Evolutionary conservation across 768 basidiomycete species (phyloP).

Genomic region (Rhodotorula taiwanensis): DNA sequence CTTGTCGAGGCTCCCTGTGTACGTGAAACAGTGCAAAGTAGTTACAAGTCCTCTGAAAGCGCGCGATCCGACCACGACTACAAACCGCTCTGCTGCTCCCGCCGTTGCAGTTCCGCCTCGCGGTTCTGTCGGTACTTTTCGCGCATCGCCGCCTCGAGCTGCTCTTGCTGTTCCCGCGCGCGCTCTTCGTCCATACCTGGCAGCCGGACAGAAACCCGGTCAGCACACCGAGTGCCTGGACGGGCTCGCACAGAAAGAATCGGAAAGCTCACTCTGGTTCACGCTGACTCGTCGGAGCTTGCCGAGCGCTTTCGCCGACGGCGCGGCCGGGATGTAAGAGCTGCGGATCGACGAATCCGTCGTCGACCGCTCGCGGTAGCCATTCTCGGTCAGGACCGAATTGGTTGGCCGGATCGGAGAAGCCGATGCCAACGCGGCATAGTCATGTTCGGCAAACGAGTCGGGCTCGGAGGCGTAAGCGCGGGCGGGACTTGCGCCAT

Average conservation of each 20-base stretch:
- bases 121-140: constrained; percentile 18
- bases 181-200: not conserved
- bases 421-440: not conserved
- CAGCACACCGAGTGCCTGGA: not conserved
- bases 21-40: too few relatives aligned
- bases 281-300: constrained; percentile 27
- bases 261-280: not conserved
- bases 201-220: too few relatives aligned
- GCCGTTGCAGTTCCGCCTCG: constrained; percentile 11
- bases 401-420: not conserved
- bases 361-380: too few relatives aligned
- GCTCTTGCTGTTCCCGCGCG: not conserved
- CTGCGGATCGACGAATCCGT: not conserved
- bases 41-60: too few relatives aligned
- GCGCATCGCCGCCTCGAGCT: constrained; percentile 21
- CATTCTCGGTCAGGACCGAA: not conserved
- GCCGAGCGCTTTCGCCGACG: constrained; percentile 29
- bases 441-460: not conserved
- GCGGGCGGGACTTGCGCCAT: not conserved
- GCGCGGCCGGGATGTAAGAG: constrained; percentile 3
- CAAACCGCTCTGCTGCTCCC: not conserved
- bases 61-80: too few relatives aligned
- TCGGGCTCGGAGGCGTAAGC: not conserved
- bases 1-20: too few relatives aligned
- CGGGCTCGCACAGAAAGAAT: not conserved